Conservation (phyloP, 306 rosid genomes). For the Cicer pinnatifidum region DNA sequence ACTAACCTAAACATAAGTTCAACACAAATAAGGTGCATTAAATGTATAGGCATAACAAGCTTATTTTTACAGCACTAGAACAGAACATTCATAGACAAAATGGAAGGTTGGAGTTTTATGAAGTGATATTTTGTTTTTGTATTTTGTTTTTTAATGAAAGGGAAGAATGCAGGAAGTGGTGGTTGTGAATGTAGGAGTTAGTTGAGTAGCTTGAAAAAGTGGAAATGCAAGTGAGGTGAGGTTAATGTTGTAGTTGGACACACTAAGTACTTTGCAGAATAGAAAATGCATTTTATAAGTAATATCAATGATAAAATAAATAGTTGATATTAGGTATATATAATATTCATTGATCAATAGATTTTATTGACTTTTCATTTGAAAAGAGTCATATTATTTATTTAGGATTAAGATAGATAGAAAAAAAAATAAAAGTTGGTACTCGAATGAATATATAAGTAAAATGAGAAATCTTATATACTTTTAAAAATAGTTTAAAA, state of each 20-base stretch:
- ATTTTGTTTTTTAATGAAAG: not conserved
- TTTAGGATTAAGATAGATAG: too few species aligned
- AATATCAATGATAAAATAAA: too few species aligned
- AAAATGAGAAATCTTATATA: too few species aligned
- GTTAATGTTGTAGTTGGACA: constrained; percentile 39
- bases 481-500: too few species aligned
- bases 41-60: constrained; percentile 5
- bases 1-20: constrained; percentile 13
- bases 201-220: constrained; percentile 22
- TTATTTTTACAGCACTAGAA: constrained; percentile 7
- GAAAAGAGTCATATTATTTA: too few species aligned
- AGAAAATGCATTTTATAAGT: not conserved
- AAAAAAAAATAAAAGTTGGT: too few species aligned
- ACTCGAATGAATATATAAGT: too few species aligned
- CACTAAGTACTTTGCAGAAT: not conserved
- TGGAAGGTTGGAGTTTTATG: constrained; percentile 26
- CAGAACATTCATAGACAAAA: constrained; percentile 33
- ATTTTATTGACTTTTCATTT: too few species aligned
- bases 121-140: constrained; percentile 15
- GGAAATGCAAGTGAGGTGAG: constrained; percentile 37
- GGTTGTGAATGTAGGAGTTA: constrained; percentile 41
- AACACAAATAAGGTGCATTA: constrained; percentile 12
- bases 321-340: too few species aligned
- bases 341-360: too few species aligned
- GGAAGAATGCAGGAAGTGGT: constrained; percentile 39